phyloP scores from a whole-genome alignment of 2,329 filamentous ascomycete species.

The Colletotrichum tanaceti region DNA sequence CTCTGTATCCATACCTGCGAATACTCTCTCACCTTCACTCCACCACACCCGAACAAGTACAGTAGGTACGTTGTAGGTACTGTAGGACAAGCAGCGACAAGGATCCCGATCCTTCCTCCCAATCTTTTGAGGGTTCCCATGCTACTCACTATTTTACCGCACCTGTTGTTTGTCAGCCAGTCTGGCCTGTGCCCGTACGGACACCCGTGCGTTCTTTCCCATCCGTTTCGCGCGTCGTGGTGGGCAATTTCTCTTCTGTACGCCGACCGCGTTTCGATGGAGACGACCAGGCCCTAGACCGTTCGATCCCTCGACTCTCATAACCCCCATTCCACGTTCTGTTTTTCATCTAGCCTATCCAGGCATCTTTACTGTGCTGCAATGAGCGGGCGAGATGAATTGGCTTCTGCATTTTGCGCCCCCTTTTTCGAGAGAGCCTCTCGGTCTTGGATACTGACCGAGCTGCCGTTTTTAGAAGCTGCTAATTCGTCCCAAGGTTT shows the following conservation, averaged over 20 bases:
- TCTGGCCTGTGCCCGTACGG: background rate
- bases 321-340: background rate
- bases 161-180: background rate
- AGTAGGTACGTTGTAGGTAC: too few species aligned
- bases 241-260: constrained; percentile 30
- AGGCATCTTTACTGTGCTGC: constrained; percentile 11
- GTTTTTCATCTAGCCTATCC: constrained; percentile 10
- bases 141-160: constrained; percentile 11
- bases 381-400: background rate
- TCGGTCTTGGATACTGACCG: constrained; percentile 6
- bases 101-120: constrained; percentile 38
- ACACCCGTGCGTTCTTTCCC: background rate
- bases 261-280: constrained; percentile 18
- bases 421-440: constrained; percentile 8
- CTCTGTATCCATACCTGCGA: too few species aligned
- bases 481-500: background rate
- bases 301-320: constrained; percentile 6
- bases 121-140: constrained; percentile 23
- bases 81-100: constrained; percentile 31
- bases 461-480: constrained; percentile 19
- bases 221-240: constrained; percentile 1
- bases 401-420: constrained; percentile 26
- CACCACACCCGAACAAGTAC: constrained; percentile 39
- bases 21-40: constrained; percentile 29
- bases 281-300: constrained; percentile 17